A percentile compares a stretch with the other conserved stretches of the same genome.
phyloP scores from a whole-genome alignment of 108 stramenopile genomes.

The Stephanodiscus minutulus region DNA sequence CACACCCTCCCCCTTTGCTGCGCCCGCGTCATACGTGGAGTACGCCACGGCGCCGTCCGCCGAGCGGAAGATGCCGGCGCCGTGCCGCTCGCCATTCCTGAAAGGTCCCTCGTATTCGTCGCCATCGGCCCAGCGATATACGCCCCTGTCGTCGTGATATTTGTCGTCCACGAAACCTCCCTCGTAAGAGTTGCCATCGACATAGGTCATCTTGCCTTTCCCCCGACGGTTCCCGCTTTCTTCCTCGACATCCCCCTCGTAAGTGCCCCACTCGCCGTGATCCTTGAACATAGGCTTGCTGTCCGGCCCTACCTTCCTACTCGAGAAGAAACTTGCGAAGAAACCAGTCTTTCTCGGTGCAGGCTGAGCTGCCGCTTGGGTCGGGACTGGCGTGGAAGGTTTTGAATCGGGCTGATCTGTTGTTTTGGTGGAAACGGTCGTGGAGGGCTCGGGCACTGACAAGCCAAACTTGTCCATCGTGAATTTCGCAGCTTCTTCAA shows the following conservation, averaged over 20 bases:
- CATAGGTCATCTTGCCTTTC: constrained; percentile 36
- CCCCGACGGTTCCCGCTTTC: constrained; percentile 25
- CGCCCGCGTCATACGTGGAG: constrained; percentile 13
- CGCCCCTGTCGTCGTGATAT: constrained; percentile 12
- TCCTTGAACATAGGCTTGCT: neutral
- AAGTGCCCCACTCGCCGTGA: neutral
- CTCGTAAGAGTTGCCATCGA: constrained; percentile 16
- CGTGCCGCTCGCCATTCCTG: constrained; percentile 25
- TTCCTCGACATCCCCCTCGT: constrained; percentile 22
- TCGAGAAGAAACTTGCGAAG: constrained; percentile 18
- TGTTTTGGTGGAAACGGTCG: no score
- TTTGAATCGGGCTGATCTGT: no score
- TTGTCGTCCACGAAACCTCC: constrained; percentile 35
- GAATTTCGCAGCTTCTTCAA: no score
- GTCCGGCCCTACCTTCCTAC: constrained; percentile 6
- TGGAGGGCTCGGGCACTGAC: no score
- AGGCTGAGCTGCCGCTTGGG: neutral
- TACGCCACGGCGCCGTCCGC: constrained; percentile 17
- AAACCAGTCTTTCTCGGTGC: constrained; percentile 13
- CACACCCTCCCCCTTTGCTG: constrained; percentile 16
- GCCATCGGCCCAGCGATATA: constrained; percentile 21
- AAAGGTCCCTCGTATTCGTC: constrained; percentile 12
- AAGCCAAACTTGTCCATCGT: no score
- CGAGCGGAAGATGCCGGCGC: neutral
- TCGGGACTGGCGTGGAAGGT: neutral